Evolutionary conservation across 257 asterid species (phyloP), one percentile per base, ranked within the genome.

Genomic region (Solanum habrochaites): DNA sequence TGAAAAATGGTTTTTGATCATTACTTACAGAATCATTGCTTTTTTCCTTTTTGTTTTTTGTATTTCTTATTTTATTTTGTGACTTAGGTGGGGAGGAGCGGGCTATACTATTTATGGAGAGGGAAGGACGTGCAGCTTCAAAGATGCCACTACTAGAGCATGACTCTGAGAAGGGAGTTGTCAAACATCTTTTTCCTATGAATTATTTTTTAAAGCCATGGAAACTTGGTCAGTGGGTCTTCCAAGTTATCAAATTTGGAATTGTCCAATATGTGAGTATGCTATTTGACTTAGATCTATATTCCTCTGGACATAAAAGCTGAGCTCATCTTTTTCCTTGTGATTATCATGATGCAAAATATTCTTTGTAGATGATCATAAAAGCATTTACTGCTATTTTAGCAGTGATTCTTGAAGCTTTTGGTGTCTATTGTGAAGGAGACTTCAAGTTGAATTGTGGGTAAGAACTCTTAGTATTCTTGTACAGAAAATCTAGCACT

Each of bases 391-490:
- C 99, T 72, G 97, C 99, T 87, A 73, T 96, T 89, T 91, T 92
- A 83, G 98, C 99, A 15, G 99, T 96, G 85, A 93, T 96, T 92
- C 99, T 97, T 87, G 99, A 96, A 93, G 98, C 97, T 84, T 95
- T 97, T 91, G 93, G 90, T 91, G 96, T 90, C 83, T 97, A 97
- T 90, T 97, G 99, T 91, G 99, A 97, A 91, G 99, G 99, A 90
- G 99, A 94, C 84, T 97, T 97, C 92, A 93, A 89, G 91, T 94
- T 93, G 99, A 94, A 93, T 88, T 97, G 99, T 88, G 99, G 99
- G 99, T 97, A 92, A 90, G 99, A 85, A 72, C 37, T 40, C 87
- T 69, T 69, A 73, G 35, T 85, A 69, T 85, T 45, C 66, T 78
- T 77, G 40, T 8, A 45, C 66, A 78, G 84, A 73, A 39, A 39